Conservation (phyloP, 1,284 basidiomycete genomes). For the Pseudozyma sp. region DNA sequence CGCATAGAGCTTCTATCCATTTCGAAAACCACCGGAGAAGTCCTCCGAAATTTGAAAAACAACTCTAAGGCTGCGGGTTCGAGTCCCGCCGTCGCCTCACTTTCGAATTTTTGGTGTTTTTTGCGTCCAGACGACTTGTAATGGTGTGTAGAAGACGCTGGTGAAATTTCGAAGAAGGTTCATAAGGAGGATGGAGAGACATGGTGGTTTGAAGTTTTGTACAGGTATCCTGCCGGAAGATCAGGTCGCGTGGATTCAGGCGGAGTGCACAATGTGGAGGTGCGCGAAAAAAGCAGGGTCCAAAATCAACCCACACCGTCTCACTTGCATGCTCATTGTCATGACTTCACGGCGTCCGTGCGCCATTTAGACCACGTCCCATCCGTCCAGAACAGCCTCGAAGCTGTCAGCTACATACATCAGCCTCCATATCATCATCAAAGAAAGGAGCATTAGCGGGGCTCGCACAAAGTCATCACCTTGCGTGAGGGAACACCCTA, state of each 20-base stretch:
- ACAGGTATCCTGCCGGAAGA: not conserved
- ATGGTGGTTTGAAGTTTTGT: conserved; percentile 5
- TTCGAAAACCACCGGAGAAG: not conserved
- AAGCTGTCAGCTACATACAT: too few relatives aligned
- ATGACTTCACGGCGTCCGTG: too few relatives aligned
- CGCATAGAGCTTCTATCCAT: conserved; percentile 50
- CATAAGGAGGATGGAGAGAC: conserved; percentile 7
- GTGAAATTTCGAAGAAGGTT: conserved; percentile 7
- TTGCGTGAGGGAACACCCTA: not conserved
- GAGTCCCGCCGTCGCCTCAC: conserved; percentile 48
- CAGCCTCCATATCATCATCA: not conserved
- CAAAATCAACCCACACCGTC: too few relatives aligned
- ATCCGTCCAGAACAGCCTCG: too few relatives aligned
- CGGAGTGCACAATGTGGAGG: too few relatives aligned
- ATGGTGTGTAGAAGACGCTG: conserved; percentile 1
- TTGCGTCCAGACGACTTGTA: not conserved
- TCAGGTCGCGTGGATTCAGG: too few relatives aligned
- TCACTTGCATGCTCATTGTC: too few relatives aligned
- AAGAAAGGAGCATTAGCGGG: not conserved
- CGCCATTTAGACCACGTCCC: too few relatives aligned
- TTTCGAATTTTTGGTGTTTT: conserved; percentile 4
- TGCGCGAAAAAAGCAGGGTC: too few relatives aligned
- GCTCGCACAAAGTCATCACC: not conserved
- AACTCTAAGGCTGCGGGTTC: conserved; percentile 57
- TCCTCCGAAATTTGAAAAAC: not conserved